Base-by-base conservation (phyloP, 2,329 filamentous ascomycete species). In the Ascosphaera apis region DNA sequence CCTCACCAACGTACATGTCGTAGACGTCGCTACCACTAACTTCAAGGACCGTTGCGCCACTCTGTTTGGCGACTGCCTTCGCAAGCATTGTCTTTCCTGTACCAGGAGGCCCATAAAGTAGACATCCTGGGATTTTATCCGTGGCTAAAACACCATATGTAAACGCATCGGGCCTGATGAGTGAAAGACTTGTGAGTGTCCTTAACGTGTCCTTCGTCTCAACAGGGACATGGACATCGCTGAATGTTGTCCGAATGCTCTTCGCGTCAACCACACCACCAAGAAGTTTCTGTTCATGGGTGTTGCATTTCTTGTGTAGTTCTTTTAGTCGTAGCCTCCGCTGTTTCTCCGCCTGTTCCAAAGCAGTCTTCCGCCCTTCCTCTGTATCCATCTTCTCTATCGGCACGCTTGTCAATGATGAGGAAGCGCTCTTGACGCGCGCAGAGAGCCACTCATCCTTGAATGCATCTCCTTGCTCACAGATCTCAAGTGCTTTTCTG, bases 41-140 rank as follows among this genome's bases (percentile, higher is more conserved):
- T 51, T 98, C 88, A 54, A 88, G 75, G 55, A 98, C 98, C 56
- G 98, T 98, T 13, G 88, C 98, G 17, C 88, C 88, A 52, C 98
- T 88, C 46, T 88, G 98, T 65, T 98, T 98, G 51, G 88, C 88
- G 25, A 98, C 88, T 21, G 88, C 88, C 67, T 88, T 72, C 36
- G 88, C 88, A 58, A 88, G 98, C 28, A 98, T 78, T 0, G 88
- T 98, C 67, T 98, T 98, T 53, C 88, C 88, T n/a, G 88, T 98
- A 56, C 88, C 88, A 3, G 88, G 88, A 37, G 88, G 88, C 2
- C 88, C 88, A 54, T 98, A 98, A 19, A 98, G 74, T 38, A 98
- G 67, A 34, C 88, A 72, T 11, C 88, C 88, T 0, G 84, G 80
- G 34, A 98, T 91, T 46, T 82, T 79, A 50, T 95, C 84, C 1